Base-by-base conservation (phyloP, 257 asterid species). In the Forsythia suspensa region DNA sequence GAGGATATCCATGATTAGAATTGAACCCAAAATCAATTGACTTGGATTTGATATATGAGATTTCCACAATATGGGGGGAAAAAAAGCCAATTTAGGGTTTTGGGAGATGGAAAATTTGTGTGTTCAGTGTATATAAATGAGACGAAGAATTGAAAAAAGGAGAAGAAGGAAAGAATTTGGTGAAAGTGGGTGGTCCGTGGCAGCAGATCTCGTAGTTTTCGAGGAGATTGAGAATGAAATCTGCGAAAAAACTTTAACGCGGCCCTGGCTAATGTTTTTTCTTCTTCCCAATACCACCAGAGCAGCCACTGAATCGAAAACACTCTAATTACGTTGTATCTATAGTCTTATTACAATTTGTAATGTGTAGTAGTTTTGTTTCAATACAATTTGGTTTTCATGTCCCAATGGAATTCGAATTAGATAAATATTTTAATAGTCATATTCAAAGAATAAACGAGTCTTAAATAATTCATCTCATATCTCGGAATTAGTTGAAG, bases 1-100 rank as follows among this genome's bases (percentile, higher is more conserved):
- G 12, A 55, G 74, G 63, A 70, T 12, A 48, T 87, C 94, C 96
- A 91, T 86, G 74, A 59, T 71, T 63, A 48, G 78, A 15, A 43
- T 7, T 15, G n/a, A 72, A 11, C 3, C 12, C 11, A 70, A 80
- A n/a, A 8, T 5, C 2, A 18, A 24, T 42, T 61, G 59, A 48
- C 59, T 16, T 38, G 1, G 51, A 29, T 61, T 43, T 12, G 9
- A 43, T 6, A 43, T 43, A 43, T 43, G 51, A 2, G 51, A 43
- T 42, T 8, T 42, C 5, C 11, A 29, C 34, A 29, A 29, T 29
- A 1, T 1, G 34, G 34, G 1, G 1, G 1, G 1, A 29, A 29
- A 29, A 29, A 29, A 1, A 29, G 34, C 34, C 39, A 63, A 24
- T 63, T 21, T 63, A 63, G 76, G 67, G 85, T 73, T 80, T 71